Evolutionary conservation across 257 asterid species (phyloP).

Genomic region (Parsonsia alboflavescens): DNA sequence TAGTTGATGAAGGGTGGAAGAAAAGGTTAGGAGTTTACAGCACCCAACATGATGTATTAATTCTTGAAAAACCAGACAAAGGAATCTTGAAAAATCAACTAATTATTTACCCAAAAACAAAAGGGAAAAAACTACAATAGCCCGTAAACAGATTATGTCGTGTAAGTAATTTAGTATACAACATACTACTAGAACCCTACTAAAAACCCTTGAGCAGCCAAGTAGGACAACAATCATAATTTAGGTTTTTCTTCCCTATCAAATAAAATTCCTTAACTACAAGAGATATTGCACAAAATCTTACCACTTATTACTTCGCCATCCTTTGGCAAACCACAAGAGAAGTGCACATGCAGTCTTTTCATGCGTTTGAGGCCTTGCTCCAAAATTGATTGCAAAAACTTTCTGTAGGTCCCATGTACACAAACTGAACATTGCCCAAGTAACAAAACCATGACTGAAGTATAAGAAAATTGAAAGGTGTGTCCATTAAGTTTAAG

Average conservation of each 20-base stretch:
- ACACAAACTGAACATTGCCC: conserved; percentile 62
- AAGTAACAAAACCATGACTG: background rate
- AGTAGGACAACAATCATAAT: background rate
- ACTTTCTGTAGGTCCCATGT: conserved; percentile 81
- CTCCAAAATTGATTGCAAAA: conserved; percentile 67
- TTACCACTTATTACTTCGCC: conserved; percentile 86
- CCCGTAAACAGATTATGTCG: background rate
- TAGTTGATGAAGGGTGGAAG: background rate
- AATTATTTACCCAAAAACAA: background rate
- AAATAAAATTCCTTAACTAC: background rate
- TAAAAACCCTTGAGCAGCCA: background rate
- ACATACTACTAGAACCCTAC: background rate
- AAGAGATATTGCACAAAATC: conserved; percentile 14
- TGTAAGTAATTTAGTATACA: background rate
- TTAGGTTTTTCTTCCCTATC: background rate
- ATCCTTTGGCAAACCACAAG: conserved; percentile 86
- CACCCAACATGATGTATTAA: background rate
- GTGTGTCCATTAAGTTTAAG: background rate
- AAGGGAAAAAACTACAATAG: background rate
- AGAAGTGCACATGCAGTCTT: conserved; percentile 89
- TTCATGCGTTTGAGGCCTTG: conserved; percentile 89
- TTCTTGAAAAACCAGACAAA: background rate
- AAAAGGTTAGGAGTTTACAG: background rate
- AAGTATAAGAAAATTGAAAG: background rate
- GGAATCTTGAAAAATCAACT: background rate